Percentiles rank a stretch among this genome's conserved stretches.
phyloP scores from a whole-genome alignment of 352 stramenopile genomes.

The Phytophthora hibernalis region DNA sequence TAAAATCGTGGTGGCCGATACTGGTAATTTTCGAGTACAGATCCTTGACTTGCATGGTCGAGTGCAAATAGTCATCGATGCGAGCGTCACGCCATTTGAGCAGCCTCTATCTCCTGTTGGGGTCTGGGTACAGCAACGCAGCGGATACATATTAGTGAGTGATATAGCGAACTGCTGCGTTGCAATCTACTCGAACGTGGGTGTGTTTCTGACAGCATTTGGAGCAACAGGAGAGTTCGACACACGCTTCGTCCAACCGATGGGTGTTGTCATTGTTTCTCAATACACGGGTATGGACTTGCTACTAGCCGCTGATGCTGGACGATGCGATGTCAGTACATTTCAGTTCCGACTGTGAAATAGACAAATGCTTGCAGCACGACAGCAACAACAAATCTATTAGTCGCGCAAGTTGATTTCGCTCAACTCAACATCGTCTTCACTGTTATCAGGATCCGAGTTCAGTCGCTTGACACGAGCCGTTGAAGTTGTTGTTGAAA shows the following conservation, averaged over 20 bases:
- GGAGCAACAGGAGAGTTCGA: constrained; percentile 53
- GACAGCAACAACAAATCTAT: constrained; percentile 32
- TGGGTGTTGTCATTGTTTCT: constrained; percentile 26
- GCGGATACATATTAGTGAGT: constrained; percentile 54
- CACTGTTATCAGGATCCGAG: constrained; percentile 33
- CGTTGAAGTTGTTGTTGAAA: constrained; percentile 20
- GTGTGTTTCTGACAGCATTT: constrained; percentile 54
- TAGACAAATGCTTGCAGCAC: background rate
- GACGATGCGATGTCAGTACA: constrained; percentile 43
- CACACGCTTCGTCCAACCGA: constrained; percentile 53
- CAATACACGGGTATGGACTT: constrained; percentile 4
- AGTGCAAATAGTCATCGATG: constrained; percentile 43
- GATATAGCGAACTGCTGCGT: constrained; percentile 57
- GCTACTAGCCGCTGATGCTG: constrained; percentile 39
- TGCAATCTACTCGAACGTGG: constrained; percentile 53
- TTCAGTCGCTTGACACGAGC: constrained; percentile 25
- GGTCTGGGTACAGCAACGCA: constrained; percentile 54
- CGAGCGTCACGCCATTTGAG: constrained; percentile 53
- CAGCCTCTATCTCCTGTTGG: constrained; percentile 46
- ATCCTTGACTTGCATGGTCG: constrained; percentile 45
- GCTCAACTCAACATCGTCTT: constrained; percentile 53
- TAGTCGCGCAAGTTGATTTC: constrained; percentile 64
- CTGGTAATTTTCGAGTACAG: constrained; percentile 63
- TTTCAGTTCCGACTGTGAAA: constrained; percentile 38
- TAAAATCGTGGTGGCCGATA: constrained; percentile 64